These are phyloP conservation scores for Cinnamomum chago DNA, from an alignment of 164 flowering plant genomes.

Conservation along the genomic window DNA sequence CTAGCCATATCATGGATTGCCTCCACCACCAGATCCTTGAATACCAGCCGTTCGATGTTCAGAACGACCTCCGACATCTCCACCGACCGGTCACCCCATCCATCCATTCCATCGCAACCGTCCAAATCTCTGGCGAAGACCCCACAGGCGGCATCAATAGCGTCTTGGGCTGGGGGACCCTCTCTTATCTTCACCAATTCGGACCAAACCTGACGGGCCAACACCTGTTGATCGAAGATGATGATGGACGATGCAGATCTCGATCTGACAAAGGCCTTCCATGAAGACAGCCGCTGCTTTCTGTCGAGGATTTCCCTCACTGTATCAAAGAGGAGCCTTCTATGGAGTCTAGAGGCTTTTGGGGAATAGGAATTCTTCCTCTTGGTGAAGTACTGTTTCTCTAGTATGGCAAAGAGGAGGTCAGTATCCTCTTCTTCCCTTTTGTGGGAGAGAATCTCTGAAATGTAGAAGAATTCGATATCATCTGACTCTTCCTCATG, in stretches of 20 bases:
- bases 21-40: conserved; percentile 80
- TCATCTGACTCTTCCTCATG: conserved; percentile 29
- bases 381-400: conserved; percentile 51
- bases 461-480: conserved; percentile 53
- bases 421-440: neutral
- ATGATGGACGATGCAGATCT: neutral
- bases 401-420: conserved; percentile 31
- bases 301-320: conserved; percentile 53
- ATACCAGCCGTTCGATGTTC: conserved; percentile 77
- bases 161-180: conserved; percentile 42
- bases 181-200: conserved; percentile 51
- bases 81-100: conserved; percentile 56
- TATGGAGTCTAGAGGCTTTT: conserved; percentile 42
- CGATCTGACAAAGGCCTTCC: conserved; percentile 37
- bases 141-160: conserved; percentile 49
- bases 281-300: conserved; percentile 48
- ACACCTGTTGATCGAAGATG: conserved; percentile 5
- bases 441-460: conserved; percentile 45
- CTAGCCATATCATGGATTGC: conserved; percentile 60
- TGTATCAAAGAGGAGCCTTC: conserved; percentile 67
- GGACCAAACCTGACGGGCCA: conserved; percentile 50
- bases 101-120: conserved; percentile 36
- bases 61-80: conserved; percentile 65
- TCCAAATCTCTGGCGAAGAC: conserved; percentile 61
- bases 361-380: conserved; percentile 26